Base-by-base conservation (phyloP, 768 basidiomycete species). In the Serendipita indica region DNA sequence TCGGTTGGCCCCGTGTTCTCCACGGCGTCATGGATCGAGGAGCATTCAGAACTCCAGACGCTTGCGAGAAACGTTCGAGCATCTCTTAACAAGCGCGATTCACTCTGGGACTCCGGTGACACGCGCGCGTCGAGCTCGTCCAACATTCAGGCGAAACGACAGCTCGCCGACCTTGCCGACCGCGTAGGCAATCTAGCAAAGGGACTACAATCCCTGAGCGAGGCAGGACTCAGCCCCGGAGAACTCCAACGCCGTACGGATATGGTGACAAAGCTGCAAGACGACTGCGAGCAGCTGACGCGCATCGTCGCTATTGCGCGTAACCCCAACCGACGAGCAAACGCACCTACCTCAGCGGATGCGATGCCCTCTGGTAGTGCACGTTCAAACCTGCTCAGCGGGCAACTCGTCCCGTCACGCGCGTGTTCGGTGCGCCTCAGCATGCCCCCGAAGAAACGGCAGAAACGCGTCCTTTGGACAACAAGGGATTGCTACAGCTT, bases 181-280 rank as follows among this genome's bases (percentile, higher is more conserved):
- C 77, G 90, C n/a, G 76, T 93, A 20, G 81, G 82, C 3, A 75
- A 69, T 1, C 75, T 97, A 13, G 86, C 81, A 18, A 74, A 75
- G 63, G 89, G 83, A 7, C 71, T 93, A 64, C 74, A 78, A 64
- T 77, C 73, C 37, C 74, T 89, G 34, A 85, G 74, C 5, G 69
- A 80, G 68, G 73, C 74, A 39, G 89, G 87, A 34, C 79, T 97
- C 77, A 84, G 80, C 63, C 82, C 90, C 69, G 94, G 94, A n/a
- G 94, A 98, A 75, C 74, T 90, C 65, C 83, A 86, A 71, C 74
- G 94, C 59, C 76, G 94, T 62, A 84, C 84, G 61, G 93, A 92
- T 65, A 83, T 96, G 83, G 82, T 92, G 56, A 86, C 83, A 58
- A 76, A 84, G 60, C 73, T 97, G 64, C 85, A 86, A 70, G 90